phyloP scores from a whole-genome alignment of 306 rosid genomes.

The Glycine tomentella region DNA sequence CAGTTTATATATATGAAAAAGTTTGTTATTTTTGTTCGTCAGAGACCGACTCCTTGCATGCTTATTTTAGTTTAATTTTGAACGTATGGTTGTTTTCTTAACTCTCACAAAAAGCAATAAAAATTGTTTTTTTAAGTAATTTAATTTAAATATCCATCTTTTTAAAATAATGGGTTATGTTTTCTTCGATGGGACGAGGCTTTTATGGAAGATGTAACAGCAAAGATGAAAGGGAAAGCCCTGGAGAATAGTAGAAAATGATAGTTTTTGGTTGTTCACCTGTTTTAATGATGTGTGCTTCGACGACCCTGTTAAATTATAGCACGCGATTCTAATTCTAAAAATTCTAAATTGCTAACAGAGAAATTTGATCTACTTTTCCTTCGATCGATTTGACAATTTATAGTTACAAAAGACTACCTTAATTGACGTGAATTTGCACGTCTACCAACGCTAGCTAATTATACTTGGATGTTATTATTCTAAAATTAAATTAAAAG shows the following conservation, averaged over 20 bases:
- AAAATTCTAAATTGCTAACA: background rate
- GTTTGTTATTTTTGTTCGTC: background rate
- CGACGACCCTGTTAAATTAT: background rate
- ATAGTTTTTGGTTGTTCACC: slow-evolving; percentile 21
- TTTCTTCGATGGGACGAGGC: background rate
- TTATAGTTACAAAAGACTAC: background rate
- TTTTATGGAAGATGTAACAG: background rate
- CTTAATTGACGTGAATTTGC: no score
- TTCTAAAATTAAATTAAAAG: no score
- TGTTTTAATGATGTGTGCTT: background rate
- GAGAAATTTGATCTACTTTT: background rate
- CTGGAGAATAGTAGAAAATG: background rate
- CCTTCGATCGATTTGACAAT: background rate
- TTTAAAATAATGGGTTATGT: background rate
- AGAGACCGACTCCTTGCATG: background rate
- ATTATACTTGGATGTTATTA: no score
- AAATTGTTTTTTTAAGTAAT: no score
- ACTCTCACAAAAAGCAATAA: no score
- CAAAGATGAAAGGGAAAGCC: background rate
- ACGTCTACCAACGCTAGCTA: no score
- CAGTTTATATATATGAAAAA: background rate
- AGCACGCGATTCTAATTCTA: background rate
- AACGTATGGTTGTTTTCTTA: no score
- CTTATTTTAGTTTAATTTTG: background rate
- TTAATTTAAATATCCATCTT: no score